These are phyloP conservation scores for Leccinum solheimii DNA, from an alignment of 1,284 basidiomycete species.

Conservation along the genomic window DNA sequence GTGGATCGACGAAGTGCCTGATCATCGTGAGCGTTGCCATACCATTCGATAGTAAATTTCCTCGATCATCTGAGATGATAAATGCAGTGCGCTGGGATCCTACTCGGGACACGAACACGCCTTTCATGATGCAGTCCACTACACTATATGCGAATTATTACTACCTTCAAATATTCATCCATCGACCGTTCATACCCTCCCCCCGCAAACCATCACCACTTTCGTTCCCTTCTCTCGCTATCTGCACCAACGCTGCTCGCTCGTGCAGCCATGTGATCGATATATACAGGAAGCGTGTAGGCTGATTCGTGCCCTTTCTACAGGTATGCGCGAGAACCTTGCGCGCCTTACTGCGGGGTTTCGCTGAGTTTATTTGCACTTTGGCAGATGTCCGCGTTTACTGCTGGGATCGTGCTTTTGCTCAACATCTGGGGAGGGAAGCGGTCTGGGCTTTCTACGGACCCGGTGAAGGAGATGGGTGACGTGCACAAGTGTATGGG, in stretches of 20 bases:
- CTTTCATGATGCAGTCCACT: conserved; percentile 72
- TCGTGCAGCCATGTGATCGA: conserved; percentile 75
- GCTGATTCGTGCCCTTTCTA: conserved; percentile 38
- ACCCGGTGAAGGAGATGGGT: conserved; percentile 54
- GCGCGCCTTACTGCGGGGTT: background rate
- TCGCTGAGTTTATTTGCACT: conserved; percentile 8
- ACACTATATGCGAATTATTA: conserved; percentile 69
- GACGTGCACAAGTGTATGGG: conserved; percentile 67
- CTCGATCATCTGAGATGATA: conserved; percentile 4
- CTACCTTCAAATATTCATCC: conserved; percentile 74
- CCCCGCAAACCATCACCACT: conserved; percentile 56
- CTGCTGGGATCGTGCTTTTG: conserved; percentile 51
- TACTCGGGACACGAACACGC: conserved; percentile 48
- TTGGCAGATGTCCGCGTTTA: conserved; percentile 41
- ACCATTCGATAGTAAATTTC: background rate
- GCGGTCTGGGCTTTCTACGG: conserved; percentile 47
- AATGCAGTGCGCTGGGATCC: conserved; percentile 73
- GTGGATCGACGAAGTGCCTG: conserved; percentile 74
- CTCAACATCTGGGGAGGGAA: conserved; percentile 56
- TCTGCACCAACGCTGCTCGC: conserved; percentile 84
- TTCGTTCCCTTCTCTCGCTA: conserved; percentile 73
- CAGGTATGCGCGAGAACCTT: conserved; percentile 34
- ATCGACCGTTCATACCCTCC: conserved; percentile 80
- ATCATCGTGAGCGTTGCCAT: conserved; percentile 49
- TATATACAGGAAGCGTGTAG: conserved; percentile 43